Conservation (phyloP, 2,329 filamentous ascomycete species). For the Penicillium expansum region DNA sequence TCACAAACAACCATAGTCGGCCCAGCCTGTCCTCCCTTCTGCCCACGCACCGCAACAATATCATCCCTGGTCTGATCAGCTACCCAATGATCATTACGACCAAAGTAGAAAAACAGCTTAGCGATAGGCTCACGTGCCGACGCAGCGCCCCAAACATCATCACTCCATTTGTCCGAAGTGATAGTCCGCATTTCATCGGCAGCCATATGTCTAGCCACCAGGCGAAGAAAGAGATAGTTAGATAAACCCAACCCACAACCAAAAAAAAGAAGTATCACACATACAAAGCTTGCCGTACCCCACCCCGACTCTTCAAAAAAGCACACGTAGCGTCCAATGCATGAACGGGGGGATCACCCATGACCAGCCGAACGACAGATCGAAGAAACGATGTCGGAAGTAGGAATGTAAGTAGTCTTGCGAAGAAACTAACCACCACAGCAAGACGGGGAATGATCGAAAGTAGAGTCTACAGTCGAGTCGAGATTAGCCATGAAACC, state of each 20-base stretch:
- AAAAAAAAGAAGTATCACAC: slow-evolving; percentile 17
- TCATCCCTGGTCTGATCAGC: slow-evolving; percentile 57
- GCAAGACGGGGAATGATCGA: slow-evolving; percentile 40
- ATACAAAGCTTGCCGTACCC: slow-evolving; percentile 56
- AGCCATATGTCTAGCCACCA: slow-evolving; percentile 50
- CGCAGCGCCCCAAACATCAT: slow-evolving; percentile 58
- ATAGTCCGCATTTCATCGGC: slow-evolving; percentile 58
- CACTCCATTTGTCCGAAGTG: slow-evolving; percentile 55
- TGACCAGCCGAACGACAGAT: slow-evolving; percentile 43
- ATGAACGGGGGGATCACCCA: slow-evolving; percentile 39
- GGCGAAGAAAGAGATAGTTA: not conserved
- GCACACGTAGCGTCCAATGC: slow-evolving; percentile 50
- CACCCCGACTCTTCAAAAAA: slow-evolving; percentile 50
- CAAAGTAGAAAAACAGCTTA: slow-evolving; percentile 59
- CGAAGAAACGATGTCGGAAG: slow-evolving; percentile 43
- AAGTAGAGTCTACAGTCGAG: slow-evolving; percentile 26
- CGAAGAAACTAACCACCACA: slow-evolving; percentile 38
- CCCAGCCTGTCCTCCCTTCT: slow-evolving; percentile 29
- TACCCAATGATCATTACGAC: slow-evolving; percentile 61
- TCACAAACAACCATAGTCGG: slow-evolving; percentile 57
- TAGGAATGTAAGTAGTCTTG: slow-evolving; percentile 43
- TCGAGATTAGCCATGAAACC: not conserved
- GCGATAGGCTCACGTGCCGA: slow-evolving; percentile 35
- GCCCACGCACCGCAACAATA: slow-evolving; percentile 48
- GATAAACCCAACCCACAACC: not conserved